Evolutionary conservation across 2,329 filamentous ascomycete genomes (phyloP).

Genomic region (Penicillium sp.): DNA sequence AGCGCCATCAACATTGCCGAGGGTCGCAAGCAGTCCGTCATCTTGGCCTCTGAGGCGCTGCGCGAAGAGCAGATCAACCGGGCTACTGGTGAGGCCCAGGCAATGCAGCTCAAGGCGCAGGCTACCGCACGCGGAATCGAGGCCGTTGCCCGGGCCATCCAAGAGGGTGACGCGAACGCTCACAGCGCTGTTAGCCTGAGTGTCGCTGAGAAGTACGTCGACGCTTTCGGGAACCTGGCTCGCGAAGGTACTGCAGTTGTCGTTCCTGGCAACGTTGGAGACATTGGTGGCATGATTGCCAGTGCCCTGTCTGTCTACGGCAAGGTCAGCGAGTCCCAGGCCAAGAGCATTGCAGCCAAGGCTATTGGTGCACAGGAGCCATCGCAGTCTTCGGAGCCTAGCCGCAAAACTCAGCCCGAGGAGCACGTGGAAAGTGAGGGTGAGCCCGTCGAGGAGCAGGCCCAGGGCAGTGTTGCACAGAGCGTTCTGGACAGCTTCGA

Average conservation of each 20-base stretch:
- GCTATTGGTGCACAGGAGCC: conserved; percentile 27
- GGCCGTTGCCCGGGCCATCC: conserved; percentile 71
- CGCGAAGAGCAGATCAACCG: conserved; percentile 88
- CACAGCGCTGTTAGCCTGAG: conserved; percentile 78
- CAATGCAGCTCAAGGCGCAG: conserved; percentile 76
- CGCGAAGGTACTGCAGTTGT: conserved; percentile 95
- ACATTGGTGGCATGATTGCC: conserved; percentile 94
- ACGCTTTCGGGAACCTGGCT: conserved; percentile 85
- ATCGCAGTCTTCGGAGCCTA: conserved; percentile 8
- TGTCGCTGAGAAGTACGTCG: conserved; percentile 96
- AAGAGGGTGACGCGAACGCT: conserved; percentile 66
- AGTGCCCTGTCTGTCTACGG: conserved; percentile 93
- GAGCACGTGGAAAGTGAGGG: conserved; percentile 7
- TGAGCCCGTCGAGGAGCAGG: conserved; percentile 11
- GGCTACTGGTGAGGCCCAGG: conserved; percentile 87
- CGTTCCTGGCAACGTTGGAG: conserved; percentile 92
- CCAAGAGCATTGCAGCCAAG: conserved; percentile 53
- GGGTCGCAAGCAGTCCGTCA: conserved; percentile 93
- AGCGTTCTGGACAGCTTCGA: conserved; percentile 50
- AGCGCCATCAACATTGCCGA: conserved; percentile 98
- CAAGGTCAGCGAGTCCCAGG: conserved; percentile 79
- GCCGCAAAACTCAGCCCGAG: conserved; percentile 6
- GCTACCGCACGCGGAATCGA: conserved; percentile 88
- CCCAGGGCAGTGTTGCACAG: conserved; percentile 42
- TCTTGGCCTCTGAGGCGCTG: conserved; percentile 88